These are phyloP conservation scores for Pseudopithomyces maydicus DNA, from an alignment of 2,329 filamentous ascomycete species.

Conservation along the genomic window DNA sequence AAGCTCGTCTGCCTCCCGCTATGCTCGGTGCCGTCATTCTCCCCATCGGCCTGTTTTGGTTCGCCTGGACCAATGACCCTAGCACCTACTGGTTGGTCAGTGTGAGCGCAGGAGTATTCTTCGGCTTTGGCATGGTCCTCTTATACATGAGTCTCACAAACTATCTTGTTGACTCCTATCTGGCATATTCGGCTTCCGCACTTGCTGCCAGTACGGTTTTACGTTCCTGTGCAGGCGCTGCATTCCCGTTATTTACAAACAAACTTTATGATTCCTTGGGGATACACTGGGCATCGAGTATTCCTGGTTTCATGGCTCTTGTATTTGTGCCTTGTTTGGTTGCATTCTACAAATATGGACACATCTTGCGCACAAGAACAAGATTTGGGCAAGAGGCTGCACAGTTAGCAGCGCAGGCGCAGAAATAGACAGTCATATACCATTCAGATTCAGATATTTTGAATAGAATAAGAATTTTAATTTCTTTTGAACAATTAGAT, in stretches of 20 bases:
- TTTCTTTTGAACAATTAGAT: not conserved
- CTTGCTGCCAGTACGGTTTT: constrained; percentile 51
- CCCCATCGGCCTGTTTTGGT: constrained; percentile 50
- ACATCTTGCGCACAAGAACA: constrained; percentile 22
- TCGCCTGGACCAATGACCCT: constrained; percentile 49
- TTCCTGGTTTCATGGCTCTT: constrained; percentile 54
- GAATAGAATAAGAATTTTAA: not conserved
- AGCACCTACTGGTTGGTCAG: constrained; percentile 60
- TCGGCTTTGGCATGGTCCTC: constrained; percentile 49
- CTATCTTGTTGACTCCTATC: constrained; percentile 70
- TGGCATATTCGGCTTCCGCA: constrained; percentile 49
- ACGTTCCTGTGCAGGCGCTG: constrained; percentile 53
- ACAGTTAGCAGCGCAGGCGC: not conserved
- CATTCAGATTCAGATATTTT: not conserved
- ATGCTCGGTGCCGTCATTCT: constrained; percentile 65
- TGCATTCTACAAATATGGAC: constrained; percentile 22
- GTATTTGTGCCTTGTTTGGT: constrained; percentile 41
- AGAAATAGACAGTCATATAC: not conserved
- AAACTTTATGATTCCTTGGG: constrained; percentile 53
- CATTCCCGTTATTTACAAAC: constrained; percentile 50
- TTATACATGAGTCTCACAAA: constrained; percentile 57
- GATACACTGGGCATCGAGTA: constrained; percentile 54
- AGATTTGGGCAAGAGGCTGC: constrained; percentile 25
- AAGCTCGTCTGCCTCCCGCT: constrained; percentile 65
- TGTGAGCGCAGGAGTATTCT: constrained; percentile 54